A percentile compares a stretch with the other conserved stretches of the same genome.
Conservation (phyloP, 2,329 filamentous ascomycete species). For the Aspergillus quadricinctus region DNA sequence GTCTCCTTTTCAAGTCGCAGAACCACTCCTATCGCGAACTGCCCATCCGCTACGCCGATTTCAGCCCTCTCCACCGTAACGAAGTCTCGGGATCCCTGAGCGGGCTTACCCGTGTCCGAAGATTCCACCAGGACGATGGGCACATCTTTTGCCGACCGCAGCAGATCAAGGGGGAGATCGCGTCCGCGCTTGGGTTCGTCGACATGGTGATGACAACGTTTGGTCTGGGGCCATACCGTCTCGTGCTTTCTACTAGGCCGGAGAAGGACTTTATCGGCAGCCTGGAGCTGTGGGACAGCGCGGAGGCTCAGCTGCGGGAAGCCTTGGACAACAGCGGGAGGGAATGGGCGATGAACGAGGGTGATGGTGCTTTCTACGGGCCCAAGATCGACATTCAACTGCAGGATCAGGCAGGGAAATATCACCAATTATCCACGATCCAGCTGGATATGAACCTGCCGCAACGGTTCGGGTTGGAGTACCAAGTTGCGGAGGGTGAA, state of each 20-base stretch:
- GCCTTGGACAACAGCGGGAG: constrained; percentile 62
- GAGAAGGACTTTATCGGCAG: constrained; percentile 73
- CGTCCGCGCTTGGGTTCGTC: constrained; percentile 69
- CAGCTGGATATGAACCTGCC: constrained; percentile 89
- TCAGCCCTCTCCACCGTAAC: constrained; percentile 81
- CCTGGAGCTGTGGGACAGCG: constrained; percentile 63
- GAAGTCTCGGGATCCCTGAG: constrained; percentile 77
- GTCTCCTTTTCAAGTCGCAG: constrained; percentile 72
- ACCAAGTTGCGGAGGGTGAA: constrained; percentile 51
- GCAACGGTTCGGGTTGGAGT: constrained; percentile 72
- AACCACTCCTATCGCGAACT: constrained; percentile 73
- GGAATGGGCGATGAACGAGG: constrained; percentile 70
- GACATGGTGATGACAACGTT: constrained; percentile 67
- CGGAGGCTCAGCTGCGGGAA: constrained; percentile 61
- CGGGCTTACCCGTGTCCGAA: constrained; percentile 75
- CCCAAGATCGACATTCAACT: constrained; percentile 88
- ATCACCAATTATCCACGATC: constrained; percentile 83
- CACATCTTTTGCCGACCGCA: constrained; percentile 82
- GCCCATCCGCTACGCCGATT: constrained; percentile 80
- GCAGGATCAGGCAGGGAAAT: constrained; percentile 73
- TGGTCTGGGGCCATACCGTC: constrained; percentile 65
- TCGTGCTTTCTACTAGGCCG: constrained; percentile 75
- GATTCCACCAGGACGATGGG: constrained; percentile 87
- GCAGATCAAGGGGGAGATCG: constrained; percentile 72
- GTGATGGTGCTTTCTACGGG: constrained; percentile 85